Conservation (phyloP, 2,329 filamentous ascomycete genomes). For the Aspergillus niger region DNA sequence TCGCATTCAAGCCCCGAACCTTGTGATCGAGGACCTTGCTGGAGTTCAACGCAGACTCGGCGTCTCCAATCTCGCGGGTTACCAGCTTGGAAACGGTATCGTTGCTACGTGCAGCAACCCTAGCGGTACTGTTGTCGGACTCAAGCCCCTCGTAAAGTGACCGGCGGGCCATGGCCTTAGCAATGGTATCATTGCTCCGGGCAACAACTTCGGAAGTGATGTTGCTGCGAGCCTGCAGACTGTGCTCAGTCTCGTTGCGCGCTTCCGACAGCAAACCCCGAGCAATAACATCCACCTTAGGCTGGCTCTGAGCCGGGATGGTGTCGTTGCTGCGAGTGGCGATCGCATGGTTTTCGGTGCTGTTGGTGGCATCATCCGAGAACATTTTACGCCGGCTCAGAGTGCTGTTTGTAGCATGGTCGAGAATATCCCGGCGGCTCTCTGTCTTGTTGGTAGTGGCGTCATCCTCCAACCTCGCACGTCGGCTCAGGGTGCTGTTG, state of each 20-base stretch:
- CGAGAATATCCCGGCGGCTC: too few species aligned
- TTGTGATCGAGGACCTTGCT: constrained; percentile 9
- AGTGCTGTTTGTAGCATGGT: not conserved
- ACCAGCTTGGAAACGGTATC: constrained; percentile 4
- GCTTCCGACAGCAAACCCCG: not conserved
- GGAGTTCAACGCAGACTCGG: constrained; percentile 10
- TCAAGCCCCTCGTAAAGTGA: too few species aligned
- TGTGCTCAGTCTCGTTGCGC: not conserved
- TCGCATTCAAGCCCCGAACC: constrained; percentile 12
- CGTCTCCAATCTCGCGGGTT: constrained; percentile 11
- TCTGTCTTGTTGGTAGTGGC: too few species aligned
- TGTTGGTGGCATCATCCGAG: constrained; percentile 3
- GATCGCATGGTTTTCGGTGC: constrained; percentile 6
- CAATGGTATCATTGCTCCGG: constrained; percentile 11
- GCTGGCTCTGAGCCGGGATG: too few species aligned
- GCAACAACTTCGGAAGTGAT: not conserved
- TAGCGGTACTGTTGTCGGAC: not conserved
- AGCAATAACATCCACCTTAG: not conserved
- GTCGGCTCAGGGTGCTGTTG: not conserved
- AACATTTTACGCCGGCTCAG: not conserved
- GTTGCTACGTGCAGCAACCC: constrained; percentile 5
- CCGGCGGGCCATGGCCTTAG: too few species aligned
- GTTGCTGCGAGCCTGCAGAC: constrained; percentile 2
- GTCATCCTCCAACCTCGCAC: too few species aligned
- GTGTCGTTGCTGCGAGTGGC: constrained; percentile 7